Percentiles rank a stretch among this genome's conserved stretches.
These are phyloP conservation scores for Urochloa ruziziensis DNA, from an alignment of 176 grass and related monocot species.

Conservation along the genomic window DNA sequence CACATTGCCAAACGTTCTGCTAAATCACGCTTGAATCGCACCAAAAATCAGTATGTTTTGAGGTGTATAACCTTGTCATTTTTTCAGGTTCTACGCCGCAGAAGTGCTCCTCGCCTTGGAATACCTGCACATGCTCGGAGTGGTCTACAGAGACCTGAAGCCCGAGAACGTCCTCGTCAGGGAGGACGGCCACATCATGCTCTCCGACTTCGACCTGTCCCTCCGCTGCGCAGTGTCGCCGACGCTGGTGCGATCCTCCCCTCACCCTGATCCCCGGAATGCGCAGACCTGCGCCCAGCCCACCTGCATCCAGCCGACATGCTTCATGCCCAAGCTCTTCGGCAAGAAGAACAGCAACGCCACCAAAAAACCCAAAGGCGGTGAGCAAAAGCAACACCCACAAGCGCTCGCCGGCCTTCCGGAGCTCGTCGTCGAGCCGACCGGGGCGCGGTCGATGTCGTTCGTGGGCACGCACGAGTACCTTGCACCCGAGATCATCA, in stretches of 20 bases:
- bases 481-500: constrained; percentile 72
- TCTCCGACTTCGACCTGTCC: constrained; percentile 72
- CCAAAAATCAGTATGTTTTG: neutral
- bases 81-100: constrained; percentile 56
- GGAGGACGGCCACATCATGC: constrained; percentile 72
- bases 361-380: constrained; percentile 21
- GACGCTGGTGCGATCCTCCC: constrained; percentile 47
- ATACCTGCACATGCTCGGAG: constrained; percentile 71
- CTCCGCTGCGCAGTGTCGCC: constrained; percentile 60
- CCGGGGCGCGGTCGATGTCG: constrained; percentile 58
- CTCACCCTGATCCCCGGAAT: constrained; percentile 29
- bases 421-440: constrained; percentile 67
- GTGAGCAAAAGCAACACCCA: neutral
- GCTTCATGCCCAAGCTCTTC: constrained; percentile 75
- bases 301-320: constrained; percentile 66
- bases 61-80: neutral
- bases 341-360: neutral
- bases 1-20: neutral
- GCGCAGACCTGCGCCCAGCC: constrained; percentile 45
- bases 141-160: constrained; percentile 71
- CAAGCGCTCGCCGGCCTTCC: constrained; percentile 25
- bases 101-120: constrained; percentile 68
- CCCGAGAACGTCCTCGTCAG: constrained; percentile 70
- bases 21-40: neutral
- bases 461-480: constrained; percentile 76